Evolutionary conservation across 1,139 yeast genomes (phyloP), one percentile per base, ranked within the genome.

Genomic region (Groenewaldozyma sp.): DNA sequence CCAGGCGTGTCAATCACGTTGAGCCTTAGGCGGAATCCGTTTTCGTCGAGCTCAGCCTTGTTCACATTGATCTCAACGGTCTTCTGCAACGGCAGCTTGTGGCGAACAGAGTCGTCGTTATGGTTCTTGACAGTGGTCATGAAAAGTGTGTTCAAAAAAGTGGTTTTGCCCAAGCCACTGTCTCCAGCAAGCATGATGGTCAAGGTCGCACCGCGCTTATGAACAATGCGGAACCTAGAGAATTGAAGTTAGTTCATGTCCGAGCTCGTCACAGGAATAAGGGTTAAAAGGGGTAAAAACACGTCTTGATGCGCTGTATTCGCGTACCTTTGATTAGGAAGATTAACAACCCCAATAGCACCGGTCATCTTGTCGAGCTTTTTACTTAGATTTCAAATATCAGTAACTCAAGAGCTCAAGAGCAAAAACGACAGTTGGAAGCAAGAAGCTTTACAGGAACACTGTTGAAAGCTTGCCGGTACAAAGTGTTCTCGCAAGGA

Each of bases 1-100:
- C 98, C 98, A 14, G 98, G 98, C 6, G 98, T 91, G 63, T 91
- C 99, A 53, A 93, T 78, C 45, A 91, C 73, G 56, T 91, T 91
- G 50, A 93, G 74, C 47, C 93, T 76, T 52, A 91, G 73, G 54
- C 74, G 76, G 67, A 91, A 91, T 58, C 82, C 83, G 65, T 86
- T 84, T 60, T 93, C 99, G 61, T 88, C 96, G 52, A 93, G 72
- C 52, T 83, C 78, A 18, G 97, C 96, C 56, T 95, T 78, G 38
- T 83, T 78, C 48, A 91, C 78, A 49, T 83, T 93, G 54, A 91
- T 86, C 57, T 86, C 96, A 29, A 86, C 94, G 2, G 97, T 91
- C 61, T 84, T 84, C 55, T 76, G 82, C 44, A 86, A 73, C 43
- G 84, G 83, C 53, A 71, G 72, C 56, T 72, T 72, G 65, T 79